A percentile compares a stretch with the other conserved stretches of the same genome.
Evolutionary conservation across 352 stramenopile genomes (phyloP).

Genomic region (Phytophthora boehmeriae): DNA sequence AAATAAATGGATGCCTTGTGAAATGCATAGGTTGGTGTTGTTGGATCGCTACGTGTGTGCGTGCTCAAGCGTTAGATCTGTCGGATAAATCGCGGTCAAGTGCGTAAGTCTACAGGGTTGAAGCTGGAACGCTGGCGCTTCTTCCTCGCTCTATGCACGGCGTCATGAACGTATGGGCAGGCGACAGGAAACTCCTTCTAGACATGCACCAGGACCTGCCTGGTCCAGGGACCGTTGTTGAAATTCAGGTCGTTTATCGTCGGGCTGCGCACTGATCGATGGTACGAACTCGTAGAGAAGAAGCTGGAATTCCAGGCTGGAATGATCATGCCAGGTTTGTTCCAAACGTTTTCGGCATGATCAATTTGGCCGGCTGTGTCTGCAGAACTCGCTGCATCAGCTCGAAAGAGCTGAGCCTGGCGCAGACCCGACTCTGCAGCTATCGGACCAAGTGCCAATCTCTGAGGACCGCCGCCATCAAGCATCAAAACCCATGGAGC

Average conservation of each 20-base stretch:
- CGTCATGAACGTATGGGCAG: not conserved
- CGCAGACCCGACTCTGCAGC: not conserved
- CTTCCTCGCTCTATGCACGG: not conserved
- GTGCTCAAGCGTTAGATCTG: too few relatives aligned
- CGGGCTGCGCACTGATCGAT: too few relatives aligned
- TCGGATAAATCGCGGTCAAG: too few relatives aligned
- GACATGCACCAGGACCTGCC: too few relatives aligned
- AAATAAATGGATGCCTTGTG: not conserved
- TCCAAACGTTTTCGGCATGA: not conserved
- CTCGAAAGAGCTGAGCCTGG: too few relatives aligned
- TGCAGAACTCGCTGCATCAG: not conserved
- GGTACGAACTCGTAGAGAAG: too few relatives aligned
- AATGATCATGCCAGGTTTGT: too few relatives aligned
- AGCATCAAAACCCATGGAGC: not conserved
- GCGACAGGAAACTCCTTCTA: too few relatives aligned
- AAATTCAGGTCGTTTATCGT: too few relatives aligned
- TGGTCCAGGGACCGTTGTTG: too few relatives aligned
- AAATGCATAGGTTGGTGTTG: slow-evolving; percentile 1
- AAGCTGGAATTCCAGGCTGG: too few relatives aligned
- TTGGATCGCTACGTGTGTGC: not conserved
- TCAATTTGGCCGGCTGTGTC: not conserved
- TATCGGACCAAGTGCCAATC: slow-evolving; percentile 4
- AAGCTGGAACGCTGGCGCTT: not conserved
- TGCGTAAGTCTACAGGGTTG: too few relatives aligned
- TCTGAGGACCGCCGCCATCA: not conserved